These are phyloP conservation scores for Jasminum sambac DNA, from an alignment of 257 asterid species.

Conservation along the genomic window DNA sequence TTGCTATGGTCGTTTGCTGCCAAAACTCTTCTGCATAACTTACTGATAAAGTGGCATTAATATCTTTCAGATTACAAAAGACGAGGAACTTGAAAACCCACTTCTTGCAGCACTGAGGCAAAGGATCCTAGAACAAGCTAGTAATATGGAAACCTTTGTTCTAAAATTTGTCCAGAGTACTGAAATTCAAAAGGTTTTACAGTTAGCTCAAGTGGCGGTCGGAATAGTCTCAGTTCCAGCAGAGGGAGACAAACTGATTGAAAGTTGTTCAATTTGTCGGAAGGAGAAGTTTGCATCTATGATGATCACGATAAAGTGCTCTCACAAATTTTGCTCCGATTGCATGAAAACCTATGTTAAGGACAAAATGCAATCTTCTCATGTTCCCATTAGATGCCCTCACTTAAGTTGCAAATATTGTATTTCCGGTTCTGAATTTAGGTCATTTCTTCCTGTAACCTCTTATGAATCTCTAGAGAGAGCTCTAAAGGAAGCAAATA, in stretches of 20 bases:
- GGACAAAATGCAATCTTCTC: slow-evolving; percentile 56
- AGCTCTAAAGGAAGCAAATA: slow-evolving; percentile 53
- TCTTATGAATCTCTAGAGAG: slow-evolving; percentile 66
- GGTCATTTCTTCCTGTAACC: slow-evolving; percentile 65
- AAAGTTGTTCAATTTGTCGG: slow-evolving; percentile 78
- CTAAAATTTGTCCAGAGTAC: slow-evolving; percentile 45
- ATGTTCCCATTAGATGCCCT: slow-evolving; percentile 80
- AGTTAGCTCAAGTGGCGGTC: slow-evolving; percentile 79
- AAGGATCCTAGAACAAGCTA: slow-evolving; percentile 67
- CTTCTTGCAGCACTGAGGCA: slow-evolving; percentile 67
- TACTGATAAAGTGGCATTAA: slow-evolving; percentile 13
- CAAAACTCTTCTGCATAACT: background rate
- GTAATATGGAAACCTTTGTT: slow-evolving; percentile 54
- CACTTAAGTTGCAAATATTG: slow-evolving; percentile 68
- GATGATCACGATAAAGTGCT: slow-evolving; percentile 71
- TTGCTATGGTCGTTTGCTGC: background rate
- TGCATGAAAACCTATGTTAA: slow-evolving; percentile 87
- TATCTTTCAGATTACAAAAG: slow-evolving; percentile 53
- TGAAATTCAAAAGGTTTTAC: slow-evolving; percentile 47
- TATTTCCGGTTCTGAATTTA: slow-evolving; percentile 61
- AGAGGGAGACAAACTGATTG: slow-evolving; percentile 39
- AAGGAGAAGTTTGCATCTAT: slow-evolving; percentile 72
- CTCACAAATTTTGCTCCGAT: slow-evolving; percentile 86
- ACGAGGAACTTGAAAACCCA: slow-evolving; percentile 58
- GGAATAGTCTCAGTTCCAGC: slow-evolving; percentile 64